phyloP scores from a whole-genome alignment of 2,329 filamentous ascomycete genomes.

The Fusarium buxicola region DNA sequence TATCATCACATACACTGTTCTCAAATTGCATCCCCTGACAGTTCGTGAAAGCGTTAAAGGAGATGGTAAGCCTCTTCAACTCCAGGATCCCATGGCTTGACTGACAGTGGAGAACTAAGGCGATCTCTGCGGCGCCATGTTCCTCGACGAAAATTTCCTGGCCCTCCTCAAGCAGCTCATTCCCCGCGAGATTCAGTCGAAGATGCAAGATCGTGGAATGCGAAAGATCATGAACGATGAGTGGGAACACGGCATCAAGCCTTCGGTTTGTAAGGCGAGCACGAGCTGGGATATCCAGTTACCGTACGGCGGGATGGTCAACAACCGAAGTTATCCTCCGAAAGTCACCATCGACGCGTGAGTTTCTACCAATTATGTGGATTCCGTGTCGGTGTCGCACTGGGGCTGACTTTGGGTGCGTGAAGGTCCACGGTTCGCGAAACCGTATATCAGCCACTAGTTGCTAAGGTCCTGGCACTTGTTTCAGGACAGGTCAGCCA shows the following conservation, averaged over 20 bases:
- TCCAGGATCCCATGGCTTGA: background rate
- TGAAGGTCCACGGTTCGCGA: conserved; percentile 5
- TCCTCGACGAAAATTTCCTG: conserved; percentile 55
- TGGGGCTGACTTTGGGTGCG: background rate
- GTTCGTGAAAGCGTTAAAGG: conserved; percentile 55
- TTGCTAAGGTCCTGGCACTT: conserved; percentile 38
- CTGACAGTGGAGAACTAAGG: conserved; percentile 45
- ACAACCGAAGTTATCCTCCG: background rate
- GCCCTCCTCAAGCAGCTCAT: conserved; percentile 45
- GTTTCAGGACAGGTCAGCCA: conserved; percentile 46
- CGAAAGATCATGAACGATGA: conserved; percentile 37
- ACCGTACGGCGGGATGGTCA: background rate
- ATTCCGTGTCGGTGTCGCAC: no score
- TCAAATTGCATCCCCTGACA: conserved; percentile 39
- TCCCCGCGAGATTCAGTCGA: conserved; percentile 15
- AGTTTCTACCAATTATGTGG: background rate
- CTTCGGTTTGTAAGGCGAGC: conserved; percentile 28
- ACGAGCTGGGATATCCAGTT: conserved; percentile 20
- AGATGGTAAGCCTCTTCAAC: conserved; percentile 43
- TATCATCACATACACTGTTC: conserved; percentile 55
- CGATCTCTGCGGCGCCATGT: conserved; percentile 54
- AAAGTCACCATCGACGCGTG: conserved; percentile 23
- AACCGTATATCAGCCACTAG: conserved; percentile 43
- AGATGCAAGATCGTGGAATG: conserved; percentile 3
- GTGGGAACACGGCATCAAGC: conserved; percentile 50